Conservation (phyloP, 441 rosid species). For the Mallotus japonicus region DNA sequence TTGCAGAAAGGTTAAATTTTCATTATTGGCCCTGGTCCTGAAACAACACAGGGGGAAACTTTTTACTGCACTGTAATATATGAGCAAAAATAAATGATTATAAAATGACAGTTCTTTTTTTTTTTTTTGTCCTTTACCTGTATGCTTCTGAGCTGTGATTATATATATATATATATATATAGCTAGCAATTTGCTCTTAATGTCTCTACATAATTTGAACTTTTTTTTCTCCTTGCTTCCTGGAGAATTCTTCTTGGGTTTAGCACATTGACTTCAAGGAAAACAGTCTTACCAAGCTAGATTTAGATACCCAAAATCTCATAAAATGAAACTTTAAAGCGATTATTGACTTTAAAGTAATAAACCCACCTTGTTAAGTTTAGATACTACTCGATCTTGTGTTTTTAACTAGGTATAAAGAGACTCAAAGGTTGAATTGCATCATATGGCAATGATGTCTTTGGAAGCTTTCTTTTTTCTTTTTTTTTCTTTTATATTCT, state of each 20-base stretch:
- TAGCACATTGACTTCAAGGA: conserved; percentile 9
- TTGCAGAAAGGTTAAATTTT: neutral
- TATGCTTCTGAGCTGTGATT: neutral
- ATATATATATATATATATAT: neutral
- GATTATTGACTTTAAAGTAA: too few species aligned
- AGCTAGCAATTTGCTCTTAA: neutral
- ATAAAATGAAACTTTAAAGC: conserved; percentile 20
- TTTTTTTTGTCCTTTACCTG: neutral
- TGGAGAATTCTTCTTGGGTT: too few species aligned
- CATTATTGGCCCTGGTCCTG: neutral
- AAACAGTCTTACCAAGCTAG: neutral
- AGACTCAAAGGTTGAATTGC: conserved; percentile 8
- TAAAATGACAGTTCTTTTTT: neutral
- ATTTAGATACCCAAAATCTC: conserved; percentile 6
- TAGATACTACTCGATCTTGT: neutral
- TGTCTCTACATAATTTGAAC: neutral
- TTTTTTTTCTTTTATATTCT: neutral
- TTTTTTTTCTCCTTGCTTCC: too few species aligned
- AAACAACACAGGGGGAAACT: neutral
- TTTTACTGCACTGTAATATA: conserved; percentile 2
- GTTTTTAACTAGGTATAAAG: neutral
- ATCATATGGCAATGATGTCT: conserved; percentile 27
- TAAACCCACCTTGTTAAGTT: neutral
- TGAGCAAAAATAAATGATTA: neutral
- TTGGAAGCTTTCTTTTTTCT: conserved; percentile 7